These are phyloP conservation scores for Sequoiadendron giganteum DNA, from an alignment of 75 land plant genomes.

Conservation along the genomic window DNA sequence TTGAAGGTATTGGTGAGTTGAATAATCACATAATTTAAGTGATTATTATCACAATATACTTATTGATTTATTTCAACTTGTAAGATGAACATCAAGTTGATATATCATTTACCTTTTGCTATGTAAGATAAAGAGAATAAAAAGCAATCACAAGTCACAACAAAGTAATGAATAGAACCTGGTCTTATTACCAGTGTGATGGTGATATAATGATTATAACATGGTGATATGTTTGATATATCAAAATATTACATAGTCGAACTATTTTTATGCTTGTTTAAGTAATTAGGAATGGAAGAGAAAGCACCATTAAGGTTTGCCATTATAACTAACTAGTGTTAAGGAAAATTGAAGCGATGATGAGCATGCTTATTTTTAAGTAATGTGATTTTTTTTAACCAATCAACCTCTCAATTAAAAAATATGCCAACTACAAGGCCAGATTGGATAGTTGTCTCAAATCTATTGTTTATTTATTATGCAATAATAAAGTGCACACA, in stretches of 20 bases:
- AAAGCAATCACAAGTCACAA: neutral
- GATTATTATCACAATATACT: neutral
- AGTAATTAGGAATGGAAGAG: neutral
- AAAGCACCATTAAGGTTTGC: neutral
- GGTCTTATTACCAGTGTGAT: neutral
- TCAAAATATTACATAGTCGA: neutral
- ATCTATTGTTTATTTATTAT: too few species aligned
- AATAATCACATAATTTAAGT: constrained; percentile 16
- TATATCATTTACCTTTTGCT: neutral
- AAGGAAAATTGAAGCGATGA: neutral
- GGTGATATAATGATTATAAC: neutral
- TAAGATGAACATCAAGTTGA: neutral
- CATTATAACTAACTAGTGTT: neutral
- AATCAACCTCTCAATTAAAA: neutral
- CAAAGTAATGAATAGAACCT: neutral
- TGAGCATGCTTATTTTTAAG: neutral
- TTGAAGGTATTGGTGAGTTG: constrained; percentile 42
- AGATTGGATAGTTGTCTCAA: too few species aligned
- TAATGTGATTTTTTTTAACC: too few species aligned
- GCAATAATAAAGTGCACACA: too few species aligned
- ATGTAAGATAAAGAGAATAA: neutral
- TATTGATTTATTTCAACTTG: neutral
- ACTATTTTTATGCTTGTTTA: neutral
- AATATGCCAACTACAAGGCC: too few species aligned
- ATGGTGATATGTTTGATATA: neutral